Base-by-base conservation (phyloP, 441 rosid genomes). In the Jatropha podagrica region DNA sequence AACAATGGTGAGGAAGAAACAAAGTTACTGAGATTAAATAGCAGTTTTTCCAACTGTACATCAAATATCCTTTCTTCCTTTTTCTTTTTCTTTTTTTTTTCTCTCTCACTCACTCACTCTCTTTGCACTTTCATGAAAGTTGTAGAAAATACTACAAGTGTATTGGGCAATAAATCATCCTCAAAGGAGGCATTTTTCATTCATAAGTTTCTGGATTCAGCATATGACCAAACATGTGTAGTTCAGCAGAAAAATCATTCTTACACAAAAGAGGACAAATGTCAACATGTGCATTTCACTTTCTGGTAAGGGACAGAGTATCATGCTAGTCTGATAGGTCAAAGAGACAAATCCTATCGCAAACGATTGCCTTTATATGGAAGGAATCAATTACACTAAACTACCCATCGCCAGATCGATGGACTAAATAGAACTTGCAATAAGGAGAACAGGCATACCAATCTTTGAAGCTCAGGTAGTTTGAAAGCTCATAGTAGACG, bases 401-500 rank as follows among this genome's bases (percentile, higher is more conserved):
- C 18, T 27, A 67, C 23, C 40, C 17, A n/a, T 60, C 41, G 40
- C 6, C 70, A 73, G 66, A 17, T 26, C 4, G 46, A 74, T 55
- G 42, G 41, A 77, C 41, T 76, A 74, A 67, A 49, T 65, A 73
- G 9, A 71, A 15, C 37, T 27, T 5, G 44, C 17, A 46, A 65
- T 71, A 20, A 52, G 15, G 40, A 82, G 56, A 78, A 75, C 61
- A 69, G 66, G 51, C 65, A 72, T 83, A 96, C 99, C 99, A 96
- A 83, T 94, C 98, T 85, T 88, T 88, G 89, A 96, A 96, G 88
- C 87, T 91, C 70, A 96, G 85, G 84, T 91, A 96, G 82, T 92
- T 96, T 46, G 99, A 96, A 79, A 96, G 96, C 89, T 96, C 99
- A 87, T 96, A 96, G 81, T 96, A 96, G 74, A 96, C 95, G 82